phyloP scores from a whole-genome alignment of 139 green algal genomes.

The Gonium pectorale region DNA sequence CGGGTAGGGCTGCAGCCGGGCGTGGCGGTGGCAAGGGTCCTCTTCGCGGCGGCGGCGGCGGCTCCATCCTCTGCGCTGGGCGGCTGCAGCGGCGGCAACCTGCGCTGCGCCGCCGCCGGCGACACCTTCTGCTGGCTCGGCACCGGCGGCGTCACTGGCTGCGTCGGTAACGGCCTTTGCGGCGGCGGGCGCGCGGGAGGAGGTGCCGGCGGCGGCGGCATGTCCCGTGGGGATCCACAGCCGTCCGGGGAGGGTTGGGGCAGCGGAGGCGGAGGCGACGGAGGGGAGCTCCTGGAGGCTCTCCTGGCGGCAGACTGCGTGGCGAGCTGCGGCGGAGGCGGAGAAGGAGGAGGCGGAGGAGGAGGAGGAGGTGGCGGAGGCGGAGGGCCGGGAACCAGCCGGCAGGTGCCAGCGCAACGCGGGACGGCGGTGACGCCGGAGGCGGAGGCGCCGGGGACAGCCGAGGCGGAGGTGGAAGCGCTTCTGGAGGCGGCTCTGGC shows the following conservation, averaged over 20 bases:
- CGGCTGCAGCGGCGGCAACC: too few relatives aligned
- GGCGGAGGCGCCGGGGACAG: background rate
- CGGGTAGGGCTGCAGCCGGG: slow-evolving; percentile 5
- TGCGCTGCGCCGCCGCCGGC: background rate
- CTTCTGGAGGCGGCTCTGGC: slow-evolving; percentile 5
- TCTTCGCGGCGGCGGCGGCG: background rate
- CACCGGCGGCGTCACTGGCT: too few relatives aligned
- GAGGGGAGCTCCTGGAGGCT: too few relatives aligned
- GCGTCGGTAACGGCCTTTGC: background rate
- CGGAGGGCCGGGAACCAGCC: background rate
- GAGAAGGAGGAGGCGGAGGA: background rate
- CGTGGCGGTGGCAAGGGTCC: background rate
- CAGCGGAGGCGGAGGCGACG: background rate
- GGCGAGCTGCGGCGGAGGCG: background rate
- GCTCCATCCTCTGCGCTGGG: too few relatives aligned
- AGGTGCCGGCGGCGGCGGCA: too few relatives aligned
- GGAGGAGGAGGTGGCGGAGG: background rate
- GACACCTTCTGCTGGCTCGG: too few relatives aligned
- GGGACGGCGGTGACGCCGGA: background rate
- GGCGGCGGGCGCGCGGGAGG: too few relatives aligned
- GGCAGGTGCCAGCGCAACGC: too few relatives aligned
- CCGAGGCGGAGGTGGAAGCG: background rate
- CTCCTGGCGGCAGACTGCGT: too few relatives aligned
- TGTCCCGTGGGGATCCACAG: too few relatives aligned
- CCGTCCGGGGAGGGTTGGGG: background rate